phyloP scores from a whole-genome alignment of 2,329 filamentous ascomycete species.

The Tolypocladium amazonense region DNA sequence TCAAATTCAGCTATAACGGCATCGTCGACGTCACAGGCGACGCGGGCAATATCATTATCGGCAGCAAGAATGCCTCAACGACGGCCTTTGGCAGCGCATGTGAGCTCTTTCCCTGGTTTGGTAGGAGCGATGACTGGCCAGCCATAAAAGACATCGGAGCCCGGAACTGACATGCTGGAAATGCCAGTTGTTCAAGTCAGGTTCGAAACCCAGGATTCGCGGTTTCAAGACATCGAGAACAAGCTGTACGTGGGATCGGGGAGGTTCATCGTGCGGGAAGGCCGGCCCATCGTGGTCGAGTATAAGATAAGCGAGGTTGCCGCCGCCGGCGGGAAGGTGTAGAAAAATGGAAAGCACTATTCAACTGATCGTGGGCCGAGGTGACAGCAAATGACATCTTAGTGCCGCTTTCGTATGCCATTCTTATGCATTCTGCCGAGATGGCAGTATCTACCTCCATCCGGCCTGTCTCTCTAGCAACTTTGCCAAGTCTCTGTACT shows the following conservation, averaged over 20 bases:
- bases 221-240: conserved; percentile 15
- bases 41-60: conserved; percentile 22
- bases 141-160: not conserved
- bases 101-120: not conserved
- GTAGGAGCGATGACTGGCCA: not conserved
- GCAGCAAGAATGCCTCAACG: conserved; percentile 23
- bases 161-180: not conserved
- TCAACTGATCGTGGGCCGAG: not conserved
- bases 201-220: not conserved
- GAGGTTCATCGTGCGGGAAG: conserved; percentile 25
- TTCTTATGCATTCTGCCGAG: not conserved
- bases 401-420: not conserved
- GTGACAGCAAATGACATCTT: not conserved
- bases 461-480: not conserved
- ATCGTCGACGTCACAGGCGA: conserved; percentile 22
- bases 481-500: not conserved
- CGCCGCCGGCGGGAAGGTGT: conserved; percentile 1
- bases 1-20: conserved; percentile 27
- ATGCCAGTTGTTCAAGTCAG: not conserved
- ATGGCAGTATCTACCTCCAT: not conserved
- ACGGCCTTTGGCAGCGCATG: conserved; percentile 9
- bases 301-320: conserved; percentile 31
- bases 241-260: conserved; percentile 30
- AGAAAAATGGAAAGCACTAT: not conserved
- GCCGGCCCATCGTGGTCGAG: conserved; percentile 24